phyloP scores from a whole-genome alignment of 352 stramenopile genomes.

The Blastocystis sp. region DNA sequence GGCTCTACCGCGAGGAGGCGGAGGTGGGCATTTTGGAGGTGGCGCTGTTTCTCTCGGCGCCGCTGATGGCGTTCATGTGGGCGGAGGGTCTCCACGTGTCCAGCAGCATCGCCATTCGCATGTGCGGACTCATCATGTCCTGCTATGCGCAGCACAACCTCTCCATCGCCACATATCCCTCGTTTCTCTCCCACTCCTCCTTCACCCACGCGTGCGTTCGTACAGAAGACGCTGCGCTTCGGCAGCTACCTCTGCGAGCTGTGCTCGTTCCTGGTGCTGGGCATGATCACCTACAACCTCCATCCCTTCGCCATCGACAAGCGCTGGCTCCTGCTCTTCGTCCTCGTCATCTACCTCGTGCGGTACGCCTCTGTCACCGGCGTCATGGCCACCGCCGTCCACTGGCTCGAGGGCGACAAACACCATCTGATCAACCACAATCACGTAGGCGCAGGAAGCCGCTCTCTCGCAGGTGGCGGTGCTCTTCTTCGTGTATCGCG shows the following conservation, averaged over 20 bases:
- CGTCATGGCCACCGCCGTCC: neutral
- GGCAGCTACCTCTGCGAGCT: neutral
- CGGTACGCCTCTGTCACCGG: conserved; percentile 4
- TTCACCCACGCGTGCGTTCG: neutral
- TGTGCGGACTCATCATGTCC: conserved; percentile 48
- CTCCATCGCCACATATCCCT: conserved; percentile 1
- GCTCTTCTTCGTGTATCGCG: conserved; percentile 13
- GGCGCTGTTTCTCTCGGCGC: neutral
- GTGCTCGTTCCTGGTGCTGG: conserved; percentile 1
- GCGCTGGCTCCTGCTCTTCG: neutral
- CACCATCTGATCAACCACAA: neutral
- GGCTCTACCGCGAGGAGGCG: neutral
- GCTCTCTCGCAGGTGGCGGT: neutral
- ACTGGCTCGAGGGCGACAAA: neutral
- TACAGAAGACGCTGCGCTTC: neutral
- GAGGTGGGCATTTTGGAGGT: neutral
- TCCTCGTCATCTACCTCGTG: neutral
- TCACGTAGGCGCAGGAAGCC: too few species aligned
- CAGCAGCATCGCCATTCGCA: conserved; percentile 11
- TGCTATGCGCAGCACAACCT: conserved; percentile 44
- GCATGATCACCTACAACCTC: neutral
- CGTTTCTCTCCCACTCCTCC: neutral
- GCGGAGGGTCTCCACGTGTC: conserved; percentile 14
- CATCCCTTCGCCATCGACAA: neutral
- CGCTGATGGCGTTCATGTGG: conserved; percentile 19